Base-by-base conservation (phyloP, 2,329 filamentous ascomycete genomes). In the Colletotrichum falcatum region DNA sequence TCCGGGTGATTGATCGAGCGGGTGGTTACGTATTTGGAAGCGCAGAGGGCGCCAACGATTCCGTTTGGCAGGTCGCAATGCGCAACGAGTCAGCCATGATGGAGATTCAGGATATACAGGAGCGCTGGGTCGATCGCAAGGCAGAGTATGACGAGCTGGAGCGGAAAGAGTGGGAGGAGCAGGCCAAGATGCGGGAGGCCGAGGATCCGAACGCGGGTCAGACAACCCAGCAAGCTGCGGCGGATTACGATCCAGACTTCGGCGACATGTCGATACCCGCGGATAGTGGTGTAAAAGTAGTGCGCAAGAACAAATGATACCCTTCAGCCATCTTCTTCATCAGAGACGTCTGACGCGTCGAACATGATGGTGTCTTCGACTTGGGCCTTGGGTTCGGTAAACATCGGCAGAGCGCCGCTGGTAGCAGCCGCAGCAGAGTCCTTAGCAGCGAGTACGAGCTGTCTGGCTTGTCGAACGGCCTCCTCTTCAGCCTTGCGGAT, bases 21-120 rank as follows among this genome's bases (percentile, higher is more conserved):
- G 92, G 94, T 12, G 96, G 96, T 0, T 98, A 98, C 81, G 92
- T 94, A 0, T 98, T 99, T 83, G 95, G 95, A 0, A 88, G 92
- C 6, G 92, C 94, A 0, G 94, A 98, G 79, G 95, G 94, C 2
- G 94, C 94, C 55, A 98, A 98, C 75, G 95, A 99, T 79, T 95
- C 92, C 8, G 89, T 99, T n/a, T 99, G 96, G 96, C 94, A 97
- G 77, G 91, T 98, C 54, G 94, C 96, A 3, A 97, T 98, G 90
- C 90, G 94, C 66, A 90, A 90, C 69, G 90, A 91, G 69, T 89
- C 90, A 44, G 89, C 89, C 39, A 83, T 90, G 81, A 90, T 97
- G 86, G 94, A 97, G 76, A 90, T 94, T 12, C 86, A 91, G 70
- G 95, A 99, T 81, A 91, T 98, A 73, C 96, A 99, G 81, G 96